Base-by-base conservation (phyloP, 176 grass and related monocot species). In the Alopecurus myosuroides region DNA sequence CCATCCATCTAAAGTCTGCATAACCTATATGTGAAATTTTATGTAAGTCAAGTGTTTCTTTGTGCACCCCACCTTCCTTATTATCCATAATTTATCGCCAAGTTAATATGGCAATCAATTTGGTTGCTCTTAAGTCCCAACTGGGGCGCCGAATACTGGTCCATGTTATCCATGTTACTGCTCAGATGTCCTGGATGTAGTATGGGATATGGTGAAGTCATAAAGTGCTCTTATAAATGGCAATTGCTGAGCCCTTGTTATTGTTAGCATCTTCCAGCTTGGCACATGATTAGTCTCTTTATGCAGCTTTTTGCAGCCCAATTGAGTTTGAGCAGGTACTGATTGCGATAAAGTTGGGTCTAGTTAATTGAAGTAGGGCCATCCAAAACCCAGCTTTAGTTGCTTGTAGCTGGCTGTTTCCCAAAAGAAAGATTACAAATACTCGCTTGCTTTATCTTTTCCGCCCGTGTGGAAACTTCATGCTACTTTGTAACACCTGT, bases 311-410 rank as follows among this genome's bases (percentile, higher is more conserved):
- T 68, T 67, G 75, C 75, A 61, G 39, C 49, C 44, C 31, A 20
- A 70, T 80, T 87, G 86, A 84, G 77, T 77, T 77, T 81, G 69
- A 84, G 73, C 25, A 41, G 37, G 68, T 84, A 84, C 78, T 81
- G 31, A 87, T 91, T 62, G 58, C 41, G 84, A 81, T 75, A 86
- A 92, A 92, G 87, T 57, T 76, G 40, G 60, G 76, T 86, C 49
- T 83, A 83, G 83, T 89, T 92, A 89, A 83, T 86, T 83, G 84
- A 51, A 70, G 74, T 80, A 83, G 87, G 86, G 63, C 84, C 87
- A 39, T 87, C 10, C 52, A 57, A 53, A 74, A 55, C 46, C 77
- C 44, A 86, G 71, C 80, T 89, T 88, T 84, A 86, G 52, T 87
- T 84, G 79, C 61, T 81, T 77, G 40, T 89, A 56, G 77, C 61